phyloP scores from a whole-genome alignment of 2,329 filamentous ascomycete species.

The Talaromyces piceae region DNA sequence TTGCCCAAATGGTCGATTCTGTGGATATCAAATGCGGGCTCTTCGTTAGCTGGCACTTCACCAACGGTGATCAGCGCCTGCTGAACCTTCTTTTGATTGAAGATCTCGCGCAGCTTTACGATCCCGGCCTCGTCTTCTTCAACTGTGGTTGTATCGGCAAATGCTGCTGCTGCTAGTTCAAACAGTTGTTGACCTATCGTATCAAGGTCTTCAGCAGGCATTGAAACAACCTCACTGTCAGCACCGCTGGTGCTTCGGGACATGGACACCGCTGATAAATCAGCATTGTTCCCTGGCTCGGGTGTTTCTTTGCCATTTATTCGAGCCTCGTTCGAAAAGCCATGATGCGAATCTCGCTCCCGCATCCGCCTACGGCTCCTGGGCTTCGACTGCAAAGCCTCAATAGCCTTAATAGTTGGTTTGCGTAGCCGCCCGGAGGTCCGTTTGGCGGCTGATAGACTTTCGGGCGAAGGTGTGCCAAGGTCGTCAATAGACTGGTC shows the following conservation, averaged over 20 bases:
- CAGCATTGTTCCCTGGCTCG: slow-evolving; percentile 1
- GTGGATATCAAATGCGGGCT: background rate
- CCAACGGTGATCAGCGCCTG: background rate
- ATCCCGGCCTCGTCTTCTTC: slow-evolving; percentile 9
- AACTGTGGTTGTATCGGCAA: slow-evolving; percentile 4
- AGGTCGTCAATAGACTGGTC: slow-evolving; percentile 8
- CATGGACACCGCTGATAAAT: slow-evolving; percentile 1
- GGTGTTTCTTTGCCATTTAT: slow-evolving; percentile 1
- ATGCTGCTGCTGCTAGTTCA: slow-evolving; percentile 15
- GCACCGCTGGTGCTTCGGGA: slow-evolving; percentile 7
- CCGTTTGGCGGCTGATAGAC: slow-evolving; percentile 15
- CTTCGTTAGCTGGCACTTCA: background rate
- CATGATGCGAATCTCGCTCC: slow-evolving; percentile 9
- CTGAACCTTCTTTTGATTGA: slow-evolving; percentile 4
- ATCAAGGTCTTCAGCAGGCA: slow-evolving; percentile 3
- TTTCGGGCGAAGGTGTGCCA: slow-evolving; percentile 14
- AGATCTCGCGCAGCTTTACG: slow-evolving; percentile 5
- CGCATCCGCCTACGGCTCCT: slow-evolving; percentile 13
- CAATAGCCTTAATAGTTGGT: slow-evolving; percentile 23
- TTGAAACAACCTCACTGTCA: slow-evolving; percentile 4
- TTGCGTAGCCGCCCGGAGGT: slow-evolving; percentile 23
- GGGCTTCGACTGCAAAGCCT: slow-evolving; percentile 18
- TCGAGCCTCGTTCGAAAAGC: background rate
- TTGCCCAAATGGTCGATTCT: slow-evolving; percentile 6
- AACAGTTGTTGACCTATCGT: slow-evolving; percentile 13